These are phyloP conservation scores for Pyrenophora seminiperda DNA, from an alignment of 2,329 filamentous ascomycete genomes.

Conservation along the genomic window DNA sequence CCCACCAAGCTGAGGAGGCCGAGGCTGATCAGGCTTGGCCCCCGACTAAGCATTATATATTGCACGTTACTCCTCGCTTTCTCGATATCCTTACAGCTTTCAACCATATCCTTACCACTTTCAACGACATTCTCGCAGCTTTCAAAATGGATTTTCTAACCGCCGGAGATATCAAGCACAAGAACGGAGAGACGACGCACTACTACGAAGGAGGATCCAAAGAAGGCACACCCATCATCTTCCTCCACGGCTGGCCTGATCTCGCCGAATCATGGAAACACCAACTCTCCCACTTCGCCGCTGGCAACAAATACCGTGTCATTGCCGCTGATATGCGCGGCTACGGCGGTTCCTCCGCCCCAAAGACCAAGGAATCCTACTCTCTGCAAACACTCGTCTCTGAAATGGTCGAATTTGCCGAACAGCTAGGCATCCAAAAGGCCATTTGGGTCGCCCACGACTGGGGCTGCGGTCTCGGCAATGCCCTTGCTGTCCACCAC, in stretches of 20 bases:
- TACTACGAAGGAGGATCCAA: constrained; percentile 33
- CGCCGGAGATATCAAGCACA: constrained; percentile 25
- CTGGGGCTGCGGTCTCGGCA: constrained; percentile 48
- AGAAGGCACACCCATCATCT: constrained; percentile 30
- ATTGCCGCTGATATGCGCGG: constrained; percentile 42
- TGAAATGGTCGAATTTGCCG: constrained; percentile 48
- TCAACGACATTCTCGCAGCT: no score
- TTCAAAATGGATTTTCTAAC: constrained; percentile 21
- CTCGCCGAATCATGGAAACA: constrained; percentile 45
- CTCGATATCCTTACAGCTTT: no score
- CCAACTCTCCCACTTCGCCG: constrained; percentile 42
- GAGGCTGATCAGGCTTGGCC: no score
- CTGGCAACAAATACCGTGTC: constrained; percentile 32
- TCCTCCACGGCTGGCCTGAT: constrained; percentile 45
- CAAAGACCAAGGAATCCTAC: constrained; percentile 37
- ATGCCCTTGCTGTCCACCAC: constrained; percentile 36
- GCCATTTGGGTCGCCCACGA: constrained; percentile 59
- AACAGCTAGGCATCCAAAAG: constrained; percentile 44
- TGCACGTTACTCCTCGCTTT: no score
- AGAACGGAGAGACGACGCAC: constrained; percentile 28
- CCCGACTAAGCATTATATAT: constrained; percentile 20
- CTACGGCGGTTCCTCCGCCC: constrained; percentile 44
- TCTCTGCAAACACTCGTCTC: constrained; percentile 34
- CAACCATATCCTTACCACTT: no score
- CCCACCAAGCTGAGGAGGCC: no score